Evolutionary conservation across 352 stramenopile species (phyloP).

Genomic region (Globisporangium cederbergense): DNA sequence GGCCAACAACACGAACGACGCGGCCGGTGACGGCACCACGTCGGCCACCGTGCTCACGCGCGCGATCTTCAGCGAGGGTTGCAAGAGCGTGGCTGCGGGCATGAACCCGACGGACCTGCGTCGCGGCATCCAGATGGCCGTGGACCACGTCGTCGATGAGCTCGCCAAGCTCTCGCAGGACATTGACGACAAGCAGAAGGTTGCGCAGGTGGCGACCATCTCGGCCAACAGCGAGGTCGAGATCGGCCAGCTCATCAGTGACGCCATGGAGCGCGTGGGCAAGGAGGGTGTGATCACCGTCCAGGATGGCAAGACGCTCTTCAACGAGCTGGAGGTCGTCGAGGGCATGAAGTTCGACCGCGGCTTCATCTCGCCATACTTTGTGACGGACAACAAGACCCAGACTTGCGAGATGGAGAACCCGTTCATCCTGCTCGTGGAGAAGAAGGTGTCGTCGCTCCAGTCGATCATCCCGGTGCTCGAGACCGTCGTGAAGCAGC

Average conservation of each 20-base stretch:
- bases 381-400: slow-evolving; percentile 99
- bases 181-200: slow-evolving; percentile 98
- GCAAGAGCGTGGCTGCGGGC: slow-evolving; percentile 98
- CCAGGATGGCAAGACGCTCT: slow-evolving; percentile 99
- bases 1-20: slow-evolving; percentile 99
- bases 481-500: slow-evolving; percentile 96
- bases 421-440: slow-evolving; percentile 98
- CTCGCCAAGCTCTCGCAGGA: slow-evolving; percentile 95
- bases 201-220: slow-evolving; percentile 99
- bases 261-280: slow-evolving; percentile 99
- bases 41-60: slow-evolving; percentile 98
- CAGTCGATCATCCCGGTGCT: slow-evolving; percentile 97
- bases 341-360: slow-evolving; percentile 99
- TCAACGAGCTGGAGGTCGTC: slow-evolving; percentile 99
- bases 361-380: slow-evolving; percentile 99
- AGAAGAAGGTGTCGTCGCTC: slow-evolving; percentile 99
- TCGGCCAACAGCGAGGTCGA: slow-evolving; percentile 98
- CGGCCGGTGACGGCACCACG: slow-evolving; percentile 99
- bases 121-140: slow-evolving; percentile 97
- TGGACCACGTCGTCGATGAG: slow-evolving; percentile 95
- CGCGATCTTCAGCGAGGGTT: slow-evolving; percentile 98
- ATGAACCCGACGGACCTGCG: slow-evolving; percentile 99
- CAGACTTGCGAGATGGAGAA: slow-evolving; percentile 99
- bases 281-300: slow-evolving; percentile 99
- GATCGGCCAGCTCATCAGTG: slow-evolving; percentile 97